Conservation (phyloP, 805 yeast genomes). For the Saccharomycopsis synnaedendra region DNA sequence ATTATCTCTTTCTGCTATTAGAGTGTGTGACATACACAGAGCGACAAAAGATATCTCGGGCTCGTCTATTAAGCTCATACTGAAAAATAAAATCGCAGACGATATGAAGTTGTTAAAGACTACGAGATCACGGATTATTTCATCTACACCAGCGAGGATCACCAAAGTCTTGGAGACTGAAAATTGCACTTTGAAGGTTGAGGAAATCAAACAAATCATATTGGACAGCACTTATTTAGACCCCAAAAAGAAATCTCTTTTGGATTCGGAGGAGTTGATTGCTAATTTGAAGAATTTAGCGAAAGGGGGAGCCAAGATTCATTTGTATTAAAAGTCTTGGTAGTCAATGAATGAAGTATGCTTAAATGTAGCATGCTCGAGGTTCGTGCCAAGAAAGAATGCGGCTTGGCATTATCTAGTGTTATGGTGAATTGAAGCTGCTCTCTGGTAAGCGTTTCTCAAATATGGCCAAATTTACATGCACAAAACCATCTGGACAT, state of each 20-base stretch:
- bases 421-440: too few species aligned
- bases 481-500: too few species aligned
- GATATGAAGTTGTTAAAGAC: constrained; percentile 32
- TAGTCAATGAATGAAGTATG: constrained; percentile 6
- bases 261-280: constrained; percentile 42
- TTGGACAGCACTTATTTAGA: constrained; percentile 55
- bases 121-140: constrained; percentile 38
- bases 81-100: constrained; percentile 59
- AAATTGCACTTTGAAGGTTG: constrained; percentile 27
- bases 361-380: background rate
- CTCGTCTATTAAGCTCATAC: constrained; percentile 55
- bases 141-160: constrained; percentile 56
- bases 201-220: constrained; percentile 38
- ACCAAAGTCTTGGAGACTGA: constrained; percentile 34
- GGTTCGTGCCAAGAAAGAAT: too few species aligned
- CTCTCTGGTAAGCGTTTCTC: too few species aligned
- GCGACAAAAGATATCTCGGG: constrained; percentile 39
- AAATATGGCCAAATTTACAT: too few species aligned
- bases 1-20: constrained; percentile 66
- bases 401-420: too few species aligned
- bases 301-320: constrained; percentile 35
- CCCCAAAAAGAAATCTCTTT: constrained; percentile 44
- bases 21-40: constrained; percentile 80
- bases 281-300: constrained; percentile 30
- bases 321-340: constrained; percentile 32